These are phyloP conservation scores for Fusarium brevicatenulatum DNA, from an alignment of 2,329 filamentous ascomycete genomes.

Conservation along the genomic window DNA sequence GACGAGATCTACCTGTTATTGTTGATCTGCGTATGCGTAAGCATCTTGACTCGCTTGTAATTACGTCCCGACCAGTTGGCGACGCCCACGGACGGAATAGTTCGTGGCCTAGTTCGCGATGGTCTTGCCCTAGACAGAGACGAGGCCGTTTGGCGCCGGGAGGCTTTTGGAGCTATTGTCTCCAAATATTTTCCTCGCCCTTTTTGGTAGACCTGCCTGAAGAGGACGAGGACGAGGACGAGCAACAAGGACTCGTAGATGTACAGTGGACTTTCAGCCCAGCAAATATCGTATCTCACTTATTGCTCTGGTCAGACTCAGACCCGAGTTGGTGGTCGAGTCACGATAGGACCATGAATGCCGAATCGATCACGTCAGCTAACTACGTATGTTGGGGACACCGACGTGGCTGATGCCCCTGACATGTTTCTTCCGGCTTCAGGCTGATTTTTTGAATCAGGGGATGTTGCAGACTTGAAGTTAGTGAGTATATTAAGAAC, in stretches of 20 bases:
- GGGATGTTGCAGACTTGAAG: no score
- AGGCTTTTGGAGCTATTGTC: slow-evolving; percentile 16
- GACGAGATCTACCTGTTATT: background rate
- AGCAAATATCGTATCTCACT: background rate
- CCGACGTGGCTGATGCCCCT: slow-evolving; percentile 3
- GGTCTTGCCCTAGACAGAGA: background rate
- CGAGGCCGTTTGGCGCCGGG: slow-evolving; percentile 25
- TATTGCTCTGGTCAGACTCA: slow-evolving; percentile 3
- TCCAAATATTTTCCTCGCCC: background rate
- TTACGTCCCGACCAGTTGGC: background rate
- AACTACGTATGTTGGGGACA: background rate
- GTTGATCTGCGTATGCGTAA: background rate
- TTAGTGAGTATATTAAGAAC: no score
- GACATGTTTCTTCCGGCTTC: slow-evolving; percentile 2
- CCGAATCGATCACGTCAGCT: slow-evolving; percentile 32
- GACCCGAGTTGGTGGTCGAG: slow-evolving; percentile 13
- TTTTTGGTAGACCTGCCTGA: background rate
- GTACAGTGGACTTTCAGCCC: background rate
- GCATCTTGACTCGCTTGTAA: background rate
- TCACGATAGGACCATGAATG: slow-evolving; percentile 14
- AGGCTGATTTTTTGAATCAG: background rate
- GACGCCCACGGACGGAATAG: background rate
- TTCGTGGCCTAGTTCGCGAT: background rate
- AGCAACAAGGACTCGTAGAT: background rate
- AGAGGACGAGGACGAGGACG: background rate